Percentiles rank a stretch among this genome's conserved stretches.
Evolutionary conservation across 208 protist genomes (phyloP).

Genomic region (Histomonas meleagridis): DNA sequence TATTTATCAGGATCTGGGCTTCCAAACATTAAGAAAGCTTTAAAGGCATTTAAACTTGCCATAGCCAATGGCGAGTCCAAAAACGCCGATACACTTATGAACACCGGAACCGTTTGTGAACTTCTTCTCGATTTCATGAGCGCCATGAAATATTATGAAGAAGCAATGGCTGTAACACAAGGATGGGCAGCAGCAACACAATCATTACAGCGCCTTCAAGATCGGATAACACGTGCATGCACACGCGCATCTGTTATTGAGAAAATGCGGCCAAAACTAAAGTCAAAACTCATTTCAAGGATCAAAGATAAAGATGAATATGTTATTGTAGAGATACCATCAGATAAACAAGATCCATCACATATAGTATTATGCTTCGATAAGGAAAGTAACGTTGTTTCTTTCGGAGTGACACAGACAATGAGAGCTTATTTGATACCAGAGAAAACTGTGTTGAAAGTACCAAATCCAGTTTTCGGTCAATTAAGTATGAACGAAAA

Average conservation of each 20-base stretch:
- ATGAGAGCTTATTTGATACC: background rate
- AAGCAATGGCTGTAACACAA: background rate
- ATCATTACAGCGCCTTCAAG: background rate
- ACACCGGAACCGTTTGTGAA: background rate
- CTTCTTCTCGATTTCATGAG: background rate
- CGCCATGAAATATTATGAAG: background rate
- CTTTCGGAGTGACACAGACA: background rate
- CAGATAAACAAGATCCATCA: background rate
- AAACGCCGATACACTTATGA: slow-evolving; percentile 17
- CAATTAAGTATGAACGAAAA: background rate
- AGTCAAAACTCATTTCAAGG: background rate
- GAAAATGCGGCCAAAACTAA: background rate
- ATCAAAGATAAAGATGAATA: background rate
- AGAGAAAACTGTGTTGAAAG: background rate
- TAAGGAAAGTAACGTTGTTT: background rate
- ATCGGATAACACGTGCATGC: background rate
- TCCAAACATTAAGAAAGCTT: background rate
- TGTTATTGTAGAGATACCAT: background rate
- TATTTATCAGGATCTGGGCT: background rate
- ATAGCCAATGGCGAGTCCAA: background rate
- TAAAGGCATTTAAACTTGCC: background rate
- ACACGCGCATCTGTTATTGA: background rate
- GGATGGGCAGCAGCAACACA: background rate
- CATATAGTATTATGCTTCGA: background rate
- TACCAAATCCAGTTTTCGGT: background rate